Base-by-base conservation (phyloP, 495 filamentous ascomycete species). In the Penicillium coffeae region DNA sequence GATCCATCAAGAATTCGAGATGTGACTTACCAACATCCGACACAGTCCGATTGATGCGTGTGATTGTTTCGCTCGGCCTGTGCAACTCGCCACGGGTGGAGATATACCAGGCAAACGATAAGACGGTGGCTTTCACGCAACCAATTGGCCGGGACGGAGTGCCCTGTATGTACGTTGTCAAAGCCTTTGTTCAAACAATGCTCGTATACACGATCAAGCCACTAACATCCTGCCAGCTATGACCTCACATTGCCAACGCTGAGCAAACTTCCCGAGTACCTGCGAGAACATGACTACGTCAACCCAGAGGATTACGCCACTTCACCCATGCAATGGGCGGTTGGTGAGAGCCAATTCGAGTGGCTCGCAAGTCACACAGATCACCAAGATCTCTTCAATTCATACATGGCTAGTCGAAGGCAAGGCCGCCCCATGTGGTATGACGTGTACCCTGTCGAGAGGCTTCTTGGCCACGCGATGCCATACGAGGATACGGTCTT, bases 311-410 rank as follows among this genome's bases (percentile, higher is more conserved):
- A 70, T 20, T 72, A 72, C 42, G 40, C 57, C 3, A 40, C 15
- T 12, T 69, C 63, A 0, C 69, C 69, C 0, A 72, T 72, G 69
- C 52, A 63, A 27, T 72, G 65, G 65, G 64, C 63, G 1, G 65
- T 70, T 4, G 69, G 69, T 0, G 57, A 69, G 20, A 69, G 67
- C 36, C 69, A 72, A 15, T 72, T 72, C 38, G 69, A 72, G 20
- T 72, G 69, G 69, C 52, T 70, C 13, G 64, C 59, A 1, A 53
- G 53, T 21, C 52, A 60, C 35, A 53, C 54, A 21, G 40, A 61
- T 13, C 63, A 69, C 15, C 69, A 69, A 37, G 35, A 45, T 2
- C 46, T 60, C 1, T 72, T 72, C 59, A 72, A 70, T 50, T 68
- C 63, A 8, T 70, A 69, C 51, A 72, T 72, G 69, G 47, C 66